Base-by-base conservation (phyloP, 1,139 yeast species). In the Yamadazyma dushanensis region DNA sequence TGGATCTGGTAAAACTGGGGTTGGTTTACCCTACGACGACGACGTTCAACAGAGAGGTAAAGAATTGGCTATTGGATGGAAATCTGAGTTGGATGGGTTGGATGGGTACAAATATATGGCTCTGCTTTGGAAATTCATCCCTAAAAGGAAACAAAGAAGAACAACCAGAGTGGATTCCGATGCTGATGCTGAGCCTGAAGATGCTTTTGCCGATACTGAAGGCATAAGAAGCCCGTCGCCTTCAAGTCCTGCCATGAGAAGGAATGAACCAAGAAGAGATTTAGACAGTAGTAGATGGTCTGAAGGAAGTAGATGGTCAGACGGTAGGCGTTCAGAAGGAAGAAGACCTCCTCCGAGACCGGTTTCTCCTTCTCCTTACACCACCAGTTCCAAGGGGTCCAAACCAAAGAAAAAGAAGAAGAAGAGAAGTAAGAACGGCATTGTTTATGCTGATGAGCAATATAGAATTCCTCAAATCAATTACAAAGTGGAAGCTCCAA, bases 401-500 rank as follows among this genome's bases (percentile, higher is more conserved):
- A 26, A 26, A 16, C 9, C 15, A 7, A 23, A 36, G 29, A 49
- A 50, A 24, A 50, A 50, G 31, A 53, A 51, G 38, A 52, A 47
- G 44, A 50, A 45, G 37, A 49, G 39, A 32, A 44, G 41, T 16
- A 51, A 47, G 30, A 41, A 41, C 18, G 61, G 65, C 0, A 40
- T 57, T 5, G 47, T 48, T 10, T 77, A 76, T 45, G 74, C 80
- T 15, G 83, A 83, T 49, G 71, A 63, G 38, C 67, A 74, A 48
- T 84, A 64, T 53, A 65, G 70, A 39, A 83, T 83, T 30, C 90
- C 92, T 7, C 77, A 70, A 44, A 81, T 85, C 51, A 80, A 84
- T 59, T 71, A 83, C 47, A 73, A 67, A 38, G 78, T 78, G 42
- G 96, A 87, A 51, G 78, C 81, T 1, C 92, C 96, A 9, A 79